A percentile compares a stretch with the other conserved stretches of the same genome.
These are phyloP conservation scores for Diaporthe sp. DNA, from an alignment of 2,329 filamentous ascomycete species.

Conservation along the genomic window DNA sequence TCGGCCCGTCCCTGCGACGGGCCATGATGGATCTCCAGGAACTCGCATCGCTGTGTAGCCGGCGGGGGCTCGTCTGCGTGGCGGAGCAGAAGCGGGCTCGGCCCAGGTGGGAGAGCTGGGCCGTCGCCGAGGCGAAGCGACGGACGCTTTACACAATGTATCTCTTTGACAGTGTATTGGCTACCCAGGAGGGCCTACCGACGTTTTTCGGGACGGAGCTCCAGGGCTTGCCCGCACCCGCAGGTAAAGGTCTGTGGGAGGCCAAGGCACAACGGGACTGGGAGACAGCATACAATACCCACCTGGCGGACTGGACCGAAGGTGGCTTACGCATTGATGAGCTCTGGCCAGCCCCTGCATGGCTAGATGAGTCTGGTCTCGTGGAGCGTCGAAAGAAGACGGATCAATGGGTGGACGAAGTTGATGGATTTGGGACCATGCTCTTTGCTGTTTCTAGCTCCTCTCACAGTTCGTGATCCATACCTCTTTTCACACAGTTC, in stretches of 20 bases:
- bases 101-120: constrained; percentile 67
- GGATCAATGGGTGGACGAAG: constrained; percentile 62
- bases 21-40: constrained; percentile 27
- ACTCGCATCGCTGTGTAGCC: constrained; percentile 56
- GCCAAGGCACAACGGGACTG: constrained; percentile 54
- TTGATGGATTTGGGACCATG: constrained; percentile 69
- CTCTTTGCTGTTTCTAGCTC: constrained; percentile 54
- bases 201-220: constrained; percentile 65
- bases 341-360: constrained; percentile 59
- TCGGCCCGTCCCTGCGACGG: constrained; percentile 23
- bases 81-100: constrained; percentile 44
- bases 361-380: constrained; percentile 49
- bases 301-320: constrained; percentile 58
- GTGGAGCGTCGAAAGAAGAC: constrained; percentile 53
- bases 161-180: constrained; percentile 60
- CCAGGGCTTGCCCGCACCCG: constrained; percentile 57
- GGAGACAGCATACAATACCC: constrained; percentile 57
- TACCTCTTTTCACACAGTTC: background rate
- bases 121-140: constrained; percentile 65
- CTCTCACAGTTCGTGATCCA: background rate
- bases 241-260: constrained; percentile 59
- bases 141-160: constrained; percentile 66
- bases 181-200: constrained; percentile 56
- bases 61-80: constrained; percentile 56
- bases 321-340: constrained; percentile 62